Percentiles rank a stretch among this genome's conserved stretches.
Evolutionary conservation across 202 grass and related monocot species (phyloP).

Genomic region (Digitaria exilis): DNA sequence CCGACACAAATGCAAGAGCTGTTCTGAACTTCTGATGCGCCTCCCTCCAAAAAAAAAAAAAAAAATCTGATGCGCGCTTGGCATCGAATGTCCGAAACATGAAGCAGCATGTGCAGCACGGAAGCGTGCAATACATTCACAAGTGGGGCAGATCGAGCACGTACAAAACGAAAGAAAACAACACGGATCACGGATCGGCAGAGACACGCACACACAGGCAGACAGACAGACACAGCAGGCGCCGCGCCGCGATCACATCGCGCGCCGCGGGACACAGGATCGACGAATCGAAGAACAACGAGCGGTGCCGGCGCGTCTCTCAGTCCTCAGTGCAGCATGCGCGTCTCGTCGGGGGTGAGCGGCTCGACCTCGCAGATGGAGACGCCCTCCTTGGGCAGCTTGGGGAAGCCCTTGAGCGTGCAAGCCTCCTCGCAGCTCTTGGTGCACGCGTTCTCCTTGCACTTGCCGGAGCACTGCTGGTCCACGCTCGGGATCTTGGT

Average conservation of each 20-base stretch:
- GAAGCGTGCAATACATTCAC: too few species aligned
- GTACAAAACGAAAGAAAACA: neutral
- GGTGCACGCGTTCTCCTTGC: conserved; percentile 50
- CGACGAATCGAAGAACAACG: neutral
- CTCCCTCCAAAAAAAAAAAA: too few species aligned
- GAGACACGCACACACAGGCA: too few species aligned
- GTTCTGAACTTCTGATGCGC: too few species aligned
- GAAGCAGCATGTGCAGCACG: too few species aligned
- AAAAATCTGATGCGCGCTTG: too few species aligned
- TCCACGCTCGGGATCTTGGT: conserved; percentile 22
- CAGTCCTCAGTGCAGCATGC: neutral
- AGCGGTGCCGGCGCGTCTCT: neutral
- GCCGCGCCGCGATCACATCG: too few species aligned
- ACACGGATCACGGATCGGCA: too few species aligned
- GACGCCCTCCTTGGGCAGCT: conserved; percentile 37
- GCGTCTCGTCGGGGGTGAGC: conserved; percentile 44
- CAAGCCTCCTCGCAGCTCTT: conserved; percentile 46
- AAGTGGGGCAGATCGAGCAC: neutral
- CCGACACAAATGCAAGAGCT: neutral
- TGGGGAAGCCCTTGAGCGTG: conserved; percentile 37
- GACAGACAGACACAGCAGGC: too few species aligned
- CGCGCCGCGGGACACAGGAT: too few species aligned
- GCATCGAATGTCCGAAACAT: too few species aligned
- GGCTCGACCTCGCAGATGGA: conserved; percentile 35
- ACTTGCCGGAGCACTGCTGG: conserved; percentile 32